Percentiles rank a stretch among this genome's conserved stretches.
Evolutionary conservation across 2,329 filamentous ascomycete genomes (phyloP).

Genomic region (Neonectria coccinea): DNA sequence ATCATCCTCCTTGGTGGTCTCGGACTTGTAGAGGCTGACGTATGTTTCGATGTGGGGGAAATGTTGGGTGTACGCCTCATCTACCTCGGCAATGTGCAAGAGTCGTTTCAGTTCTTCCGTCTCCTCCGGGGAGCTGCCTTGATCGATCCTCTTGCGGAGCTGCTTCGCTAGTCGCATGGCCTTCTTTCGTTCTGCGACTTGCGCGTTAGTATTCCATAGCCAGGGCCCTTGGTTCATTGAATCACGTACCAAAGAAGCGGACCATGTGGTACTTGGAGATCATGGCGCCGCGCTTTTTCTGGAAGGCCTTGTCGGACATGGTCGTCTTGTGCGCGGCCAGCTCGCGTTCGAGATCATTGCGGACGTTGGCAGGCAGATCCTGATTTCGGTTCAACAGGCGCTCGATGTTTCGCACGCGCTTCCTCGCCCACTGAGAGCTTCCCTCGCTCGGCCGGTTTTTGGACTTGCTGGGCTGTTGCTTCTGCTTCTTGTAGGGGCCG

Average conservation of each 20-base stretch:
- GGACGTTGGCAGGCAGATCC: constrained; percentile 74
- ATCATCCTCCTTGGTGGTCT: constrained; percentile 48
- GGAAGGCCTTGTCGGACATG: constrained; percentile 68
- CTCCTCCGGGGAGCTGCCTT: constrained; percentile 63
- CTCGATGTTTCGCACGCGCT: constrained; percentile 76
- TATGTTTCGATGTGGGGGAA: constrained; percentile 79
- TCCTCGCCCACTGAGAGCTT: constrained; percentile 73
- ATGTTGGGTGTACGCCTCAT: constrained; percentile 80
- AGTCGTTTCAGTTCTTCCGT: constrained; percentile 63
- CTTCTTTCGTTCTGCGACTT: constrained; percentile 75
- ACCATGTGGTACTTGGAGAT: constrained; percentile 86
- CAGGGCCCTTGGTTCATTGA: not conserved
- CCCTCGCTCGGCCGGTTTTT: constrained; percentile 60
- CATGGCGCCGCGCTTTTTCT: constrained; percentile 75
- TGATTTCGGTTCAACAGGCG: constrained; percentile 71
- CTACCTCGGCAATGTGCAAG: constrained; percentile 77
- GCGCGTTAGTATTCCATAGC: constrained; percentile 26
- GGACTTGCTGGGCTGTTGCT: constrained; percentile 49
- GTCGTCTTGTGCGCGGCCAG: constrained; percentile 74
- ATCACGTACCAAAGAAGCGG: constrained; percentile 78
- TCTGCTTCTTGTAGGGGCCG: constrained; percentile 49
- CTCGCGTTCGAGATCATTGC: constrained; percentile 78
- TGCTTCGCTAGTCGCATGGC: constrained; percentile 75
- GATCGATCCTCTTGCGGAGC: constrained; percentile 68
- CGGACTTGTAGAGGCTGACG: constrained; percentile 68